Conservation (phyloP, 306 rosid species). For the Phaseolus lunatus region DNA sequence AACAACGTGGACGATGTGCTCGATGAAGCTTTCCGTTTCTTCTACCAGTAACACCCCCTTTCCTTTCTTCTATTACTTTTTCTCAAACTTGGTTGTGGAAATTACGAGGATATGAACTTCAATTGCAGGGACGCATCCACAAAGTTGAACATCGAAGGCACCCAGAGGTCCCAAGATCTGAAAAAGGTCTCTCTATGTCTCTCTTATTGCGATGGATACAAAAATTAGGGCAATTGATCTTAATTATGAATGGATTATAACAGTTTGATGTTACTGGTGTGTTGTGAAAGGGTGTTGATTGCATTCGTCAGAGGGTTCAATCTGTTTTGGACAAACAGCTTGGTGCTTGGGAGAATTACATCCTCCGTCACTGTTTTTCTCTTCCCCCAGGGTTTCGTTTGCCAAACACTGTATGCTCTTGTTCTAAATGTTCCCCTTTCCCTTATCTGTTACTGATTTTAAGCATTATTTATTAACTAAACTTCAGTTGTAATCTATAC, state of each 20-base stretch:
- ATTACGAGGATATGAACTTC: background rate
- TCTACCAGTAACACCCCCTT: conserved; percentile 51
- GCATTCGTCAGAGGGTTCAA: conserved; percentile 56
- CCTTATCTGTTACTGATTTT: background rate
- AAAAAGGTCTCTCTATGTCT: conserved; percentile 46
- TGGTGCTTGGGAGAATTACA: conserved; percentile 78
- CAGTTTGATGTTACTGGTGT: background rate
- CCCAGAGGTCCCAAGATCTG: conserved; percentile 69
- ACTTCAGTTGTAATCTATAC: too few relatives aligned
- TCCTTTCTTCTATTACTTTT: too few relatives aligned
- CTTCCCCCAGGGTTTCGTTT: conserved; percentile 71
- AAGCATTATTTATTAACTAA: background rate
- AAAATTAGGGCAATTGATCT: background rate
- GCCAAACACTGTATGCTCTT: conserved; percentile 63
- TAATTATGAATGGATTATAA: background rate
- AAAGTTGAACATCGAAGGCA: conserved; percentile 51
- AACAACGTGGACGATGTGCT: conserved; percentile 69
- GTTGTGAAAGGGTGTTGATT: conserved; percentile 62
- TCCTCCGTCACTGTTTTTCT: conserved; percentile 71
- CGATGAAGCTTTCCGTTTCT: conserved; percentile 69
- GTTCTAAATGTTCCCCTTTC: background rate
- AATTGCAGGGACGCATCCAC: conserved; percentile 69
- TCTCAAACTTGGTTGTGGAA: background rate
- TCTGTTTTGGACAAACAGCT: conserved; percentile 69
- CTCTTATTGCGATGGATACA: background rate